Conservation (phyloP, 2,329 filamentous ascomycete species). For the Fusarium subglutinans region DNA sequence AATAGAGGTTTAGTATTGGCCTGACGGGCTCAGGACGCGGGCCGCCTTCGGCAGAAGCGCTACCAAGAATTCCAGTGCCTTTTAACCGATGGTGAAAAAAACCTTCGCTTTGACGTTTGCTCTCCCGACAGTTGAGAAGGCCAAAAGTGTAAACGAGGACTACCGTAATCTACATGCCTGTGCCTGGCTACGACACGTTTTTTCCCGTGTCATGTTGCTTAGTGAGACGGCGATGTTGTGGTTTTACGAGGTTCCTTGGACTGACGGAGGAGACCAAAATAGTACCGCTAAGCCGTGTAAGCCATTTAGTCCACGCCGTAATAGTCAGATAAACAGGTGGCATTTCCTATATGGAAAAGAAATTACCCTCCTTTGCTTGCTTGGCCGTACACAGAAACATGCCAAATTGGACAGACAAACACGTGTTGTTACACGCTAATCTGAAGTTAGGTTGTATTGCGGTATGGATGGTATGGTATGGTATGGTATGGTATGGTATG, state of each 20-base stretch:
- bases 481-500: no score
- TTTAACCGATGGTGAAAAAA: neutral
- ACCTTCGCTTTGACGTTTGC: neutral
- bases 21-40: conserved; percentile 7
- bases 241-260: conserved; percentile 6
- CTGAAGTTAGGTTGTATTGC: neutral
- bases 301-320: neutral
- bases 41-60: conserved; percentile 12
- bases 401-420: conserved; percentile 6
- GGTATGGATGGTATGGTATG: neutral
- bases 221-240: conserved; percentile 2
- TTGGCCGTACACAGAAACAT: conserved; percentile 5
- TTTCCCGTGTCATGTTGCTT: neutral
- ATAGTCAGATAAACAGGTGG: neutral
- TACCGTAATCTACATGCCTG: conserved; percentile 10
- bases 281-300: conserved; percentile 18
- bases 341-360: neutral
- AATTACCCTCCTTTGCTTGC: conserved; percentile 7
- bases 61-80: conserved; percentile 15
- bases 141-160: conserved; percentile 14
- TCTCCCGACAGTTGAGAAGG: conserved; percentile 28
- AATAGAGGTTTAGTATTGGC: conserved; percentile 15
- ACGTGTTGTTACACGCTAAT: conserved; percentile 26
- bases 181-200: conserved; percentile 4
- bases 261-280: conserved; percentile 25